A percentile compares a stretch with the other conserved stretches of the same genome.
Evolutionary conservation across 2,329 filamentous ascomycete species (phyloP).

Genomic region (Penicillium crustosum): DNA sequence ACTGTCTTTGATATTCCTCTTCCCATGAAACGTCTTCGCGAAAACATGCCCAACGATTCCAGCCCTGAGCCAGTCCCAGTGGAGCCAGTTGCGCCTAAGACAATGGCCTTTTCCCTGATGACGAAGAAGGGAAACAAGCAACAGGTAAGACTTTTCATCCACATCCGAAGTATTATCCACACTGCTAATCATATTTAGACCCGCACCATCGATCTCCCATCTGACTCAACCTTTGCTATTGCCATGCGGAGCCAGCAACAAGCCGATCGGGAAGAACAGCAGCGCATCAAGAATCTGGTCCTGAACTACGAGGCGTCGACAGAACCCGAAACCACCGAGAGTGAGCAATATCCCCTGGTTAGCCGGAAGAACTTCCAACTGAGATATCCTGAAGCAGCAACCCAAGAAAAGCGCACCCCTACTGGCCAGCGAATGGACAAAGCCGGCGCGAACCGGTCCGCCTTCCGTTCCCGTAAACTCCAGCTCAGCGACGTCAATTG

Average conservation of each 20-base stretch:
- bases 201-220: slow-evolving; percentile 78
- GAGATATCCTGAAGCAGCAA: slow-evolving; percentile 17
- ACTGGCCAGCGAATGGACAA: slow-evolving; percentile 53
- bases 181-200: slow-evolving; percentile 57
- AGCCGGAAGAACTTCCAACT: slow-evolving; percentile 28
- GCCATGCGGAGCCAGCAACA: slow-evolving; percentile 96
- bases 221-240: slow-evolving; percentile 90
- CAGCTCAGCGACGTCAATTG: slow-evolving; percentile 97
- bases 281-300: slow-evolving; percentile 96
- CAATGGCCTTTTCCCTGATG: slow-evolving; percentile 95
- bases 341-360: slow-evolving; percentile 55
- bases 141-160: slow-evolving; percentile 62
- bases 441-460: slow-evolving; percentile 63
- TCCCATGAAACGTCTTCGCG: slow-evolving; percentile 76
- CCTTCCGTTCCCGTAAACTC: slow-evolving; percentile 82
- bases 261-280: slow-evolving; percentile 92
- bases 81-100: slow-evolving; percentile 48
- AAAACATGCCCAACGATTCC: slow-evolving; percentile 48
- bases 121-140: slow-evolving; percentile 96
- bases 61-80: slow-evolving; percentile 30
- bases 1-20: slow-evolving; percentile 93
- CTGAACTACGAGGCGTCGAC: slow-evolving; percentile 94
- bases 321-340: slow-evolving; percentile 72
- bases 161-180: not conserved
- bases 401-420: slow-evolving; percentile 45